Evolutionary conservation across 2,329 filamentous ascomycete genomes (phyloP).

Genomic region (Diplodia seriata): DNA sequence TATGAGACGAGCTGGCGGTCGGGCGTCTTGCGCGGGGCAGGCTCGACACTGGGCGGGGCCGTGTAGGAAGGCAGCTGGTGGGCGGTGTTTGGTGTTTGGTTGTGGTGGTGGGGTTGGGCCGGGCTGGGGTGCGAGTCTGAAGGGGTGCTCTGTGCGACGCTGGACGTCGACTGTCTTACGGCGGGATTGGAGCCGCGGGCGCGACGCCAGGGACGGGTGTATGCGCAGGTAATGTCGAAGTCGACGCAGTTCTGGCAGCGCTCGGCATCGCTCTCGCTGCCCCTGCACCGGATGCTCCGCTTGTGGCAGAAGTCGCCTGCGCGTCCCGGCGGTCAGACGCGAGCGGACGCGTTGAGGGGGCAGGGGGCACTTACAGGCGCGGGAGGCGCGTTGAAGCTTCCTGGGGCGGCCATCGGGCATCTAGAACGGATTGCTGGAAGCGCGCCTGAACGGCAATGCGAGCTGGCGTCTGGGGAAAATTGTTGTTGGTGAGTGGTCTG

Average conservation of each 20-base stretch:
- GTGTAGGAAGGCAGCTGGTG: not conserved
- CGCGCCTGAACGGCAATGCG: constrained; percentile 26
- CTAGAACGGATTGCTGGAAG: constrained; percentile 7
- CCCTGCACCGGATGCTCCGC: constrained; percentile 55
- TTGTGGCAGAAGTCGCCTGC: constrained; percentile 59
- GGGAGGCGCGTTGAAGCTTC: constrained; percentile 47
- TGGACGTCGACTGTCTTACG: constrained; percentile 7
- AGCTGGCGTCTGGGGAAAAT: not conserved
- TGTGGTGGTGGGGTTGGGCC: not conserved
- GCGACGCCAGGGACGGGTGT: constrained; percentile 54
- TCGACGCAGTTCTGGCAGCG: constrained; percentile 60
- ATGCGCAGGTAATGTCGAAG: constrained; percentile 59
- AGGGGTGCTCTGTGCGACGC: constrained; percentile 13
- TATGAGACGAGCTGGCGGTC: constrained; percentile 34
- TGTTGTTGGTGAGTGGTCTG: constrained; percentile 19
- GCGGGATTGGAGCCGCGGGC: constrained; percentile 15
- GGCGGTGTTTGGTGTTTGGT: not conserved
- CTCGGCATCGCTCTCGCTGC: constrained; percentile 44
- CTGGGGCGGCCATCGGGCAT: constrained; percentile 42
- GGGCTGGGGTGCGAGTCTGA: constrained; percentile 25
- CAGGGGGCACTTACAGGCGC: constrained; percentile 39
- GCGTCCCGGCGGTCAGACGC: not conserved
- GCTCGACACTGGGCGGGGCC: constrained; percentile 16
- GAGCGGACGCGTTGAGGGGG: not conserved
- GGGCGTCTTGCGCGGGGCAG: constrained; percentile 3